These are phyloP conservation scores for Cryptococcus jaspeensis DNA, from an alignment of 1,284 basidiomycete genomes.

Conservation along the genomic window DNA sequence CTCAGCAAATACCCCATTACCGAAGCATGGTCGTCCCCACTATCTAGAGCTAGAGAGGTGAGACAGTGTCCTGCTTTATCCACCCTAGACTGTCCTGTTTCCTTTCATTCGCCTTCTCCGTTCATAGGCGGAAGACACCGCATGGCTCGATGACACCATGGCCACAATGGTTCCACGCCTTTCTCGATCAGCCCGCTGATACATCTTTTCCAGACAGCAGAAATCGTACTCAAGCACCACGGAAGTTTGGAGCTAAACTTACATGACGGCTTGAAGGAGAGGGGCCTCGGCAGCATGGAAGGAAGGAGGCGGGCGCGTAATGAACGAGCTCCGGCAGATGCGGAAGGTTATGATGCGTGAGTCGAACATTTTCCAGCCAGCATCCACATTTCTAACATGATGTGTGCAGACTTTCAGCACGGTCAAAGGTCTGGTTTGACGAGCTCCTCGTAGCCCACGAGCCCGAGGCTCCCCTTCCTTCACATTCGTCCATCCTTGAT, in stretches of 20 bases:
- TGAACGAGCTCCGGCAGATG: constrained; percentile 29
- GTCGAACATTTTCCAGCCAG: constrained; percentile 1
- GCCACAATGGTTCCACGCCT: neutral
- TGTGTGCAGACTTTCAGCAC: constrained; percentile 15
- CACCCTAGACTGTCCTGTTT: neutral
- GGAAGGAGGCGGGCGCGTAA: constrained; percentile 28
- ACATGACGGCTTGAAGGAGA: constrained; percentile 31
- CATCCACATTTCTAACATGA: too few species aligned
- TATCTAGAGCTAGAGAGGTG: constrained; percentile 44
- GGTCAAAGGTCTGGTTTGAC: constrained; percentile 17
- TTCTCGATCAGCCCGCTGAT: neutral
- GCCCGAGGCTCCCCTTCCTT: constrained; percentile 8
- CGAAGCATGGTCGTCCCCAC: constrained; percentile 30
- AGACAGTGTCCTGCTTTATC: neutral
- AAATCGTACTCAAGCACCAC: constrained; percentile 31
- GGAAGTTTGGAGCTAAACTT: constrained; percentile 16
- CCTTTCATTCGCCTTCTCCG: neutral
- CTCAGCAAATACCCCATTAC: constrained; percentile 26
- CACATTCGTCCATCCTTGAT: neutral
- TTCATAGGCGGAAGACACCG: too few species aligned
- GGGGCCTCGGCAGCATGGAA: constrained; percentile 37
- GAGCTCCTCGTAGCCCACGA: constrained; percentile 10
- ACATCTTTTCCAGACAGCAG: constrained; percentile 34
- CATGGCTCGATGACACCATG: neutral
- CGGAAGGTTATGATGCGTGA: constrained; percentile 28